These are phyloP conservation scores for Linnemannia schmuckeri DNA, from an alignment of 192 early-diverging fungal genomes.

Conservation along the genomic window DNA sequence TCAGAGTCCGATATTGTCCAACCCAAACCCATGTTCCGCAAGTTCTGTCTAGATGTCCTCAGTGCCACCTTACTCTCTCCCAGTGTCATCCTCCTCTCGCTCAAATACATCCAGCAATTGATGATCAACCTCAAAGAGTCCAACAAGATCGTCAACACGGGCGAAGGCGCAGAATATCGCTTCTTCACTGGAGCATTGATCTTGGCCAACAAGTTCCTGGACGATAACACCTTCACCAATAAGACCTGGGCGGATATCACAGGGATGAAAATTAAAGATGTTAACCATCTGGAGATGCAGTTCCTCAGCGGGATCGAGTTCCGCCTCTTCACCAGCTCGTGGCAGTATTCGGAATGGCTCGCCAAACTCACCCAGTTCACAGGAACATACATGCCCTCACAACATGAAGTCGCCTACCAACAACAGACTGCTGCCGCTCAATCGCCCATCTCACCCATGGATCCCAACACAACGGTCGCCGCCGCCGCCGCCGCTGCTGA, in stretches of 20 bases:
- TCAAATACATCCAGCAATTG: constrained; percentile 68
- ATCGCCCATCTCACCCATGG: constrained; percentile 39
- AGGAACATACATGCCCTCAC: constrained; percentile 50
- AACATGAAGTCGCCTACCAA: constrained; percentile 38
- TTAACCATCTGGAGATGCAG: constrained; percentile 88
- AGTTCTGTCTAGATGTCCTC: constrained; percentile 59
- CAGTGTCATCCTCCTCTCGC: constrained; percentile 63
- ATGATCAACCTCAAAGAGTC: constrained; percentile 53
- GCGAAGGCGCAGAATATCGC: constrained; percentile 68
- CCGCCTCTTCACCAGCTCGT: constrained; percentile 75
- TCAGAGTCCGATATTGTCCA: constrained; percentile 41
- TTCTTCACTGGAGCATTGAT: constrained; percentile 68
- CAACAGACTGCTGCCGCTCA: constrained; percentile 42
- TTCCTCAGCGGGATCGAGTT: constrained; percentile 83
- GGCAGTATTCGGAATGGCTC: constrained; percentile 80
- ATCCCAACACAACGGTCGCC: not conserved
- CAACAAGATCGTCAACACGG: constrained; percentile 60
- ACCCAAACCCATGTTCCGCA: constrained; percentile 41
- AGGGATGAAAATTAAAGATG: constrained; percentile 83
- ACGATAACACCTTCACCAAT: constrained; percentile 92
- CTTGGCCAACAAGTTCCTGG: constrained; percentile 84
- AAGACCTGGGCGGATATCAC: constrained; percentile 91
- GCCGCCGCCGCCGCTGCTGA: not conserved
- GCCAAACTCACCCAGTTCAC: constrained; percentile 58
- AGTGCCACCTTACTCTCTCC: constrained; percentile 65